Conservation (phyloP, 176 grass and related monocot species). For the Oryza glaberrima region DNA sequence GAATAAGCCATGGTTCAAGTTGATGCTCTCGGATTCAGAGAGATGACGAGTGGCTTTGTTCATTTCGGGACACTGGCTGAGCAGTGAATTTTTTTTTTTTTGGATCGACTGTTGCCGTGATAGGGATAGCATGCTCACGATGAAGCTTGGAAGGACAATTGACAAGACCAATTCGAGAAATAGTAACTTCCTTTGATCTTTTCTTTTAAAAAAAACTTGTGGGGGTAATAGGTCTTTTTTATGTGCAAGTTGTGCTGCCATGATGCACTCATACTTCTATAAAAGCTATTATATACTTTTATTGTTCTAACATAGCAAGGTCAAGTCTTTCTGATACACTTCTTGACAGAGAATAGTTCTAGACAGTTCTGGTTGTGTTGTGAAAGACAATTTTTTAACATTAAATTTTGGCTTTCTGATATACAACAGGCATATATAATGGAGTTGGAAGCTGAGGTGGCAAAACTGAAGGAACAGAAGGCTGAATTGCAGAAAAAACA, state of each 20-base stretch:
- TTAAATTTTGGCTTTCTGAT: slow-evolving; percentile 12
- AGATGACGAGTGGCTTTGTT: slow-evolving; percentile 15
- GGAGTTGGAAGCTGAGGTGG: slow-evolving; percentile 90
- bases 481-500: slow-evolving; percentile 83
- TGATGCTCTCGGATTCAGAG: slow-evolving; percentile 35
- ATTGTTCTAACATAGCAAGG: background rate
- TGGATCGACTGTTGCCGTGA: background rate
- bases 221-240: background rate
- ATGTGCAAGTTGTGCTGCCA: background rate
- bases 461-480: slow-evolving; percentile 83
- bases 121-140: background rate
- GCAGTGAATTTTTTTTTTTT: background rate
- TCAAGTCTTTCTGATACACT: background rate
- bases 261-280: background rate
- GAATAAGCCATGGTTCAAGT: slow-evolving; percentile 29
- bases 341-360: background rate
- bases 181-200: background rate
- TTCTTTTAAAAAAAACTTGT: background rate
- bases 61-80: slow-evolving; percentile 1
- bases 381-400: background rate
- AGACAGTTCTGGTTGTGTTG: background rate
- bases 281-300: background rate
- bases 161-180: background rate
- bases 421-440: slow-evolving; percentile 71
- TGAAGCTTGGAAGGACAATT: background rate